Conservation (phyloP, 164 flowering plant species). For the Cinnamomum chago region DNA sequence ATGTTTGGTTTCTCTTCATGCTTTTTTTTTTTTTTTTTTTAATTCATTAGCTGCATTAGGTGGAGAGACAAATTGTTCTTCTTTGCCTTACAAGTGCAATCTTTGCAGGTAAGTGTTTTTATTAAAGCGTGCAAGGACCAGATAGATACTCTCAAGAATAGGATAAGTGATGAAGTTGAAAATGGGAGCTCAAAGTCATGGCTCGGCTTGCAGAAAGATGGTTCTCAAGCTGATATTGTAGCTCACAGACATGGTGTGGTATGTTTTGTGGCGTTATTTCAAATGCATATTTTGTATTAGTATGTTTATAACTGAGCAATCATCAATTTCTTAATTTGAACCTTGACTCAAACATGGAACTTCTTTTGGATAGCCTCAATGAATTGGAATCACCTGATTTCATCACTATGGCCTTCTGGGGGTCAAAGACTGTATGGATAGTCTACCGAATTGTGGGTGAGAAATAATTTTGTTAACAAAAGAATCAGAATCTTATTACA, state of each 20-base stretch:
- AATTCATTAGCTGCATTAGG: not conserved
- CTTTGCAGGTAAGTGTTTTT: constrained; percentile 69
- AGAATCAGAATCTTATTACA: no score
- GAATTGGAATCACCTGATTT: no score
- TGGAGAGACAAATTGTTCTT: not conserved
- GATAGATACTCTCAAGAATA: constrained; percentile 69
- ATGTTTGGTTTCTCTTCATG: no score
- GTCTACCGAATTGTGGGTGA: no score
- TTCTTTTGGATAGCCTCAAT: no score
- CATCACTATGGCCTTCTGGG: no score
- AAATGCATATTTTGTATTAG: not conserved
- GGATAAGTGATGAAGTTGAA: constrained; percentile 54
- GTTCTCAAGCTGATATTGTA: constrained; percentile 63
- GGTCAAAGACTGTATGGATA: no score
- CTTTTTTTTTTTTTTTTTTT: no score
- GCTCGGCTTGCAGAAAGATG: constrained; percentile 53
- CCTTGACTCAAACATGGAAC: not conserved
- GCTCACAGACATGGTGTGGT: constrained; percentile 99
- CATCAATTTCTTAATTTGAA: not conserved
- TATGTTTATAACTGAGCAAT: not conserved
- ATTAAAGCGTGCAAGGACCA: constrained; percentile 90
- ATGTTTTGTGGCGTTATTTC: constrained; percentile 18
- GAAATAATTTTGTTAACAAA: no score
- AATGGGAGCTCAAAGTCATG: constrained; percentile 56
- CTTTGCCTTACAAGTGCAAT: not conserved